Evolutionary conservation across 169 alveolate genomes (phyloP).

Genomic region (Babesia bigemina): DNA sequence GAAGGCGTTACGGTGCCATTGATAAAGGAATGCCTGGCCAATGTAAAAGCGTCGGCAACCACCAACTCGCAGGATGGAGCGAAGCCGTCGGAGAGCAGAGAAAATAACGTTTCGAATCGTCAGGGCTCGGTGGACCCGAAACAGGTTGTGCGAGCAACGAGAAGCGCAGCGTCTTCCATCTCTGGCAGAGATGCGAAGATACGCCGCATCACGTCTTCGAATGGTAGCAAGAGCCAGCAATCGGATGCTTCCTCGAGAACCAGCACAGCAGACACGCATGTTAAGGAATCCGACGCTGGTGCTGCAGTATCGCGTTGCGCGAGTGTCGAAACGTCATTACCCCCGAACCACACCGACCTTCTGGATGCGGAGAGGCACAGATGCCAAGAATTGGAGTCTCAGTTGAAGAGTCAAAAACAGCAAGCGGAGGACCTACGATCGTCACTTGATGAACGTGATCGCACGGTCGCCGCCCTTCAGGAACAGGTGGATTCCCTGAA

Average conservation of each 20-base stretch:
- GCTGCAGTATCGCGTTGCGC: neutral
- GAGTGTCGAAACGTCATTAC: neutral
- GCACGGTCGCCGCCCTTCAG: slow-evolving; percentile 23
- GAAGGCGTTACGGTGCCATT: slow-evolving; percentile 31
- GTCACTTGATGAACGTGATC: slow-evolving; percentile 35
- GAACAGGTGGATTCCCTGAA: slow-evolving; percentile 64
- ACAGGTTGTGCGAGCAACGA: neutral
- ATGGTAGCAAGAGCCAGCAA: neutral
- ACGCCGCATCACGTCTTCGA: neutral
- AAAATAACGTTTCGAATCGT: neutral
- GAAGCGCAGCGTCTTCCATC: neutral
- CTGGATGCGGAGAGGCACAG: slow-evolving; percentile 25
- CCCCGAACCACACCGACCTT: slow-evolving; percentile 4
- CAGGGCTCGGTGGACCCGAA: neutral
- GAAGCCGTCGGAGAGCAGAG: neutral
- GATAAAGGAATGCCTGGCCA: slow-evolving; percentile 30
- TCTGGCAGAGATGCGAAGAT: neutral
- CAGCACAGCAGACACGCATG: slow-evolving; percentile 16
- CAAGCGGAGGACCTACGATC: slow-evolving; percentile 24
- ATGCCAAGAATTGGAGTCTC: slow-evolving; percentile 16
- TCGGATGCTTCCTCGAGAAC: neutral
- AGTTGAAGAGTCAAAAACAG: slow-evolving; percentile 1
- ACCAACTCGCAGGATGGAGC: neutral
- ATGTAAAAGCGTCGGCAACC: slow-evolving; percentile 2
- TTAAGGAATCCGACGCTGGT: neutral